Percentiles rank a stretch among this genome's conserved stretches.
Evolutionary conservation across 1,284 basidiomycete genomes (phyloP).

Genomic region (Amylostereum areolatum): DNA sequence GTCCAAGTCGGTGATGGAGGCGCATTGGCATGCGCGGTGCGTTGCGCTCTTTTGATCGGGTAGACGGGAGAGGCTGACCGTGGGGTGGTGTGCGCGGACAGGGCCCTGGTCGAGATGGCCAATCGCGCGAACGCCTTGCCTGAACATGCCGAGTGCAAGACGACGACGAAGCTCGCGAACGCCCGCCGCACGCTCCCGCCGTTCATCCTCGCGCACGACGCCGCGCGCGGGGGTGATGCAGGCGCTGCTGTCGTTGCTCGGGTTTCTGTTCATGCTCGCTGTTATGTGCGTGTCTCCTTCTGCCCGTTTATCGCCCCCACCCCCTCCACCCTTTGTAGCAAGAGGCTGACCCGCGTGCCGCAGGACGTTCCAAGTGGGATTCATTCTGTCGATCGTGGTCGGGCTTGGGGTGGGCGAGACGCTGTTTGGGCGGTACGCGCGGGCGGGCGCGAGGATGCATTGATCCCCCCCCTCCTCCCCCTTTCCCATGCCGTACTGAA

Average conservation of each 20-base stretch:
- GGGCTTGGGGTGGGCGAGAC: constrained; percentile 59
- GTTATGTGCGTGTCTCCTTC: constrained; percentile 46
- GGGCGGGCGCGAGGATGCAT: constrained; percentile 14
- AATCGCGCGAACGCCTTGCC: constrained; percentile 18
- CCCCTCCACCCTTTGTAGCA: too few species aligned
- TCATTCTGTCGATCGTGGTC: constrained; percentile 50
- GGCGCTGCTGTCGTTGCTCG: constrained; percentile 38
- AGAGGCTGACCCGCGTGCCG: too few species aligned
- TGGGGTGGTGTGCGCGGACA: constrained; percentile 10
- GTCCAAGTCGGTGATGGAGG: constrained; percentile 46
- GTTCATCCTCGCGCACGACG: constrained; percentile 48
- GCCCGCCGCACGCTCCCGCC: constrained; percentile 36
- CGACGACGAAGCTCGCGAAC: constrained; percentile 7
- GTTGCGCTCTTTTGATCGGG: constrained; percentile 7
- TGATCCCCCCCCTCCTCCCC: constrained; percentile 4
- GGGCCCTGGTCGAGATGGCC: constrained; percentile 26
- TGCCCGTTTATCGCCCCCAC: too few species aligned
- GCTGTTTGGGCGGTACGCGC: constrained; percentile 50
- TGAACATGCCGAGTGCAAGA: constrained; percentile 2
- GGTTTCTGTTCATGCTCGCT: constrained; percentile 56
- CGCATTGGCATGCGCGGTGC: constrained; percentile 42
- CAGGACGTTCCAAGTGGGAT: constrained; percentile 59
- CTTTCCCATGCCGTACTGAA: too few species aligned
- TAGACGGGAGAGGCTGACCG: constrained; percentile 21
- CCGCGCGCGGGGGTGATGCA: constrained; percentile 47